A percentile compares a stretch with the other conserved stretches of the same genome.
Evolutionary conservation across 2,329 filamentous ascomycete species (phyloP).

Genomic region (Fusarium transvaalense): DNA sequence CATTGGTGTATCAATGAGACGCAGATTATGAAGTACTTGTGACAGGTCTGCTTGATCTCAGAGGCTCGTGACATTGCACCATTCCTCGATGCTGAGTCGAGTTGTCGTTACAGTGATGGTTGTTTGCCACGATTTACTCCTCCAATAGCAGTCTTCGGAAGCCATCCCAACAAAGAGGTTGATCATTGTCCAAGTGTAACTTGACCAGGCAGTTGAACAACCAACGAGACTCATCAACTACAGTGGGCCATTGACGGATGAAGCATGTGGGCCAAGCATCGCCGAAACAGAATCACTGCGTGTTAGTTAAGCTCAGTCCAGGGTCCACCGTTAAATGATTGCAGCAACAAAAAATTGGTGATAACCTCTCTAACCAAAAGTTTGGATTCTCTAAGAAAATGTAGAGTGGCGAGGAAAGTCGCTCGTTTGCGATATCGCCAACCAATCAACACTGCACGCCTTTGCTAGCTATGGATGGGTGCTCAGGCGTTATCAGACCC

Average conservation of each 20-base stretch:
- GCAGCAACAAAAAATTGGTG: conserved; percentile 16
- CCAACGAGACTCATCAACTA: conserved; percentile 21
- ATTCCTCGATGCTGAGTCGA: conserved; percentile 2
- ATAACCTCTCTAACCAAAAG: conserved; percentile 14
- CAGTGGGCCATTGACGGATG: conserved; percentile 25
- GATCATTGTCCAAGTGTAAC: neutral
- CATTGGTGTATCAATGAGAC: neutral
- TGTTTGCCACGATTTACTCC: conserved; percentile 13
- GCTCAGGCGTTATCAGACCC: conserved; percentile 13
- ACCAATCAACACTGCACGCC: conserved; percentile 28
- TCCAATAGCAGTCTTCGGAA: conserved; percentile 4
- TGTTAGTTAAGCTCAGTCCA: conserved; percentile 25
- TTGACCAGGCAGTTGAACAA: neutral
- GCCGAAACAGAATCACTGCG: conserved; percentile 3
- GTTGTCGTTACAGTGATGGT: conserved; percentile 5
- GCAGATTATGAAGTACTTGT: neutral
- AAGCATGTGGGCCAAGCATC: conserved; percentile 35
- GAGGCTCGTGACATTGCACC: conserved; percentile 1
- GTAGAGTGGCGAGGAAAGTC: conserved; percentile 19
- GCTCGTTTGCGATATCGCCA: neutral
- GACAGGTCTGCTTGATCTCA: neutral
- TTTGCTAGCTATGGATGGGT: neutral
- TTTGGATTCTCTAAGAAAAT: neutral
- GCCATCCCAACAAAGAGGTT: neutral
- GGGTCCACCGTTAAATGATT: conserved; percentile 24